Evolutionary conservation across 1,139 yeast species (phyloP).

Genomic region (Pneumocystis canis): DNA sequence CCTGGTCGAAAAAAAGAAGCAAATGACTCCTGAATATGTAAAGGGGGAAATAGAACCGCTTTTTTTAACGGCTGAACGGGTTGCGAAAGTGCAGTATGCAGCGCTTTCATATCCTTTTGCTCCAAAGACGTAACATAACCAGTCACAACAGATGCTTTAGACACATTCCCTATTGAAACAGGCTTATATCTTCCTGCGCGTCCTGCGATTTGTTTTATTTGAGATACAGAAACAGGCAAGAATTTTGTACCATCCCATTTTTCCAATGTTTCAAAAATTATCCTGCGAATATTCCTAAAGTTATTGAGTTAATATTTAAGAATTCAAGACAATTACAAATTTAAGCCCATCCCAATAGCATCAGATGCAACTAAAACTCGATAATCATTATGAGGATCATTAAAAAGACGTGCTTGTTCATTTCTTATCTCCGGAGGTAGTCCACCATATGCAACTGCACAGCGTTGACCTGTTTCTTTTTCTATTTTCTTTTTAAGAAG

Average conservation of each 20-base stretch:
- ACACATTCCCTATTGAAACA: conserved; percentile 5
- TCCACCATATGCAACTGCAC: conserved; percentile 89
- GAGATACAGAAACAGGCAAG: conserved; percentile 41
- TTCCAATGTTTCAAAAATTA: conserved; percentile 50
- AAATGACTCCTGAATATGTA: conserved; percentile 40
- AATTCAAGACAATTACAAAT: conserved; percentile 28
- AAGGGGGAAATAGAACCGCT: conserved; percentile 62
- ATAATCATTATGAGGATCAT: conserved; percentile 44
- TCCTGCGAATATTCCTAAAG: conserved; percentile 39
- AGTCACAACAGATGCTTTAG: conserved; percentile 12
- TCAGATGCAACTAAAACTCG: conserved; percentile 85
- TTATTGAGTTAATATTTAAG: conserved; percentile 22
- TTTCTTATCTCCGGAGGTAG: conserved; percentile 90
- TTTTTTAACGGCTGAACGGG: conserved; percentile 35
- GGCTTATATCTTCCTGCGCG: conserved; percentile 72
- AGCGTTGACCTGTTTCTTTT: conserved; percentile 42
- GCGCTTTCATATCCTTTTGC: conserved; percentile 30
- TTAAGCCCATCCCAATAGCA: conserved; percentile 96
- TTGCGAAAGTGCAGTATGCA: conserved; percentile 33
- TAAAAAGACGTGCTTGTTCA: conserved; percentile 66
- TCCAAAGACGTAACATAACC: conserved; percentile 52
- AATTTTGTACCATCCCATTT: conserved; percentile 58
- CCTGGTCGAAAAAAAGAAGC: conserved; percentile 40
- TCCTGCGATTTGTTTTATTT: conserved; percentile 86
- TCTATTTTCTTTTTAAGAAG: conserved; percentile 55